These are phyloP conservation scores for Prunus mongolica DNA, from an alignment of 306 rosid species.

Conservation along the genomic window DNA sequence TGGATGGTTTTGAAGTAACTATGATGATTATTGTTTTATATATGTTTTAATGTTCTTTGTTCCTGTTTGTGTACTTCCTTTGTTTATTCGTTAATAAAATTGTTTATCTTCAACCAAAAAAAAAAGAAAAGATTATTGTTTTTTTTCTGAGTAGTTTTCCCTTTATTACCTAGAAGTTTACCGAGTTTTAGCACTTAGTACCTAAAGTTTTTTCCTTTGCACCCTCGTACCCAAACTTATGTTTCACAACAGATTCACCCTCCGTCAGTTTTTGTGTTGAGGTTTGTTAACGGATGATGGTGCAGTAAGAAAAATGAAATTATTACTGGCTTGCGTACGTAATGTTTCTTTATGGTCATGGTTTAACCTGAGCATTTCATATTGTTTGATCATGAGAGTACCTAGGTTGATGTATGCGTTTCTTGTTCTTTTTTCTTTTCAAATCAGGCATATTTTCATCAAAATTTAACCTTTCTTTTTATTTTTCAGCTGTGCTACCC, in stretches of 20 bases:
- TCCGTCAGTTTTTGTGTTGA: too few relatives aligned
- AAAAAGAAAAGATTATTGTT: neutral
- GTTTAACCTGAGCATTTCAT: neutral
- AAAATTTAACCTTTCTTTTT: neutral
- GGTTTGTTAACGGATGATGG: too few relatives aligned
- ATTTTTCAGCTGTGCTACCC: neutral
- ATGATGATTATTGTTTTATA: neutral
- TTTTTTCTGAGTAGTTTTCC: too few relatives aligned
- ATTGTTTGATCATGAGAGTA: neutral
- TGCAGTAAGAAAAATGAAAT: neutral
- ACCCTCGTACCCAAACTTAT: too few relatives aligned
- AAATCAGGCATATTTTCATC: neutral
- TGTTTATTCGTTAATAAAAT: too few relatives aligned
- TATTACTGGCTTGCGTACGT: neutral
- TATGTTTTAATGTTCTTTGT: too few relatives aligned
- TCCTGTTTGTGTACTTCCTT: too few relatives aligned
- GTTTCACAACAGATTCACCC: too few relatives aligned
- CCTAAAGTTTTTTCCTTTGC: too few relatives aligned
- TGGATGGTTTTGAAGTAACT: neutral
- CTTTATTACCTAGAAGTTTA: too few relatives aligned
- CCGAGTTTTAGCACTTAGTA: too few relatives aligned
- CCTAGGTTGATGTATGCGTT: neutral
- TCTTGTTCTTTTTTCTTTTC: neutral
- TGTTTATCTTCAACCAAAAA: too few relatives aligned
- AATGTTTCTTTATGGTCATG: neutral